Conservation (phyloP, 805 yeast genomes). For the Metschnikowia continentalis region DNA sequence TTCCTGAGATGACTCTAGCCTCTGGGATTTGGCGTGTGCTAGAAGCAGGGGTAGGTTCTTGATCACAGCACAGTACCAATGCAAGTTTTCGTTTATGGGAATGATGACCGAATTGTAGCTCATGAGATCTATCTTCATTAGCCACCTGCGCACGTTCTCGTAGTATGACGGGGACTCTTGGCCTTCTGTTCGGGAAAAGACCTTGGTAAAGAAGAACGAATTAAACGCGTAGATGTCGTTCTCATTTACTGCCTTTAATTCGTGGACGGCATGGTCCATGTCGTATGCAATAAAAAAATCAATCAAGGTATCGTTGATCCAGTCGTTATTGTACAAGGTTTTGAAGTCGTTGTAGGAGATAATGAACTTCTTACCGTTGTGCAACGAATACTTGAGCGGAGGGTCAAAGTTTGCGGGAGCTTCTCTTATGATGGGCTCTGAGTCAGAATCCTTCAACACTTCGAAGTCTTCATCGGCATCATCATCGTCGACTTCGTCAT, state of each 20-base stretch:
- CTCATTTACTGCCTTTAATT: slow-evolving; percentile 20
- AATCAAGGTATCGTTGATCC: slow-evolving; percentile 86
- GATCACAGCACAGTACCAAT: slow-evolving; percentile 85
- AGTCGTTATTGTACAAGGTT: slow-evolving; percentile 73
- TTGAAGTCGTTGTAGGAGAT: slow-evolving; percentile 70
- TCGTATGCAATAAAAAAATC: slow-evolving; percentile 75
- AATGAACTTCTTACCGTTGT: slow-evolving; percentile 50
- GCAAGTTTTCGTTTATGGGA: slow-evolving; percentile 77
- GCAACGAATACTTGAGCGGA: slow-evolving; percentile 47
- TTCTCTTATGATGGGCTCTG: slow-evolving; percentile 14
- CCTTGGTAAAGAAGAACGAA: slow-evolving; percentile 76
- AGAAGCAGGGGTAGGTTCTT: slow-evolving; percentile 43
- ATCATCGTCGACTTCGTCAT: slow-evolving; percentile 7
- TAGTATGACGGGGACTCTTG: slow-evolving; percentile 41
- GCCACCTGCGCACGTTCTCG: slow-evolving; percentile 72
- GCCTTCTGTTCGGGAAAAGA: slow-evolving; percentile 33
- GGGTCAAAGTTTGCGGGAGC: slow-evolving; percentile 41
- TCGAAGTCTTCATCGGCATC: background rate
- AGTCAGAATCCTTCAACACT: background rate
- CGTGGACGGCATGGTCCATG: slow-evolving; percentile 35
- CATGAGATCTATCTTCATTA: slow-evolving; percentile 58
- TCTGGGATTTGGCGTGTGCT: slow-evolving; percentile 1
- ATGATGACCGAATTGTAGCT: slow-evolving; percentile 58
- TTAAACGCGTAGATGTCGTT: slow-evolving; percentile 59
- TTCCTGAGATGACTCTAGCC: background rate